Conservation (phyloP, 2,329 filamentous ascomycete genomes). For the Apiospora arundinis region DNA sequence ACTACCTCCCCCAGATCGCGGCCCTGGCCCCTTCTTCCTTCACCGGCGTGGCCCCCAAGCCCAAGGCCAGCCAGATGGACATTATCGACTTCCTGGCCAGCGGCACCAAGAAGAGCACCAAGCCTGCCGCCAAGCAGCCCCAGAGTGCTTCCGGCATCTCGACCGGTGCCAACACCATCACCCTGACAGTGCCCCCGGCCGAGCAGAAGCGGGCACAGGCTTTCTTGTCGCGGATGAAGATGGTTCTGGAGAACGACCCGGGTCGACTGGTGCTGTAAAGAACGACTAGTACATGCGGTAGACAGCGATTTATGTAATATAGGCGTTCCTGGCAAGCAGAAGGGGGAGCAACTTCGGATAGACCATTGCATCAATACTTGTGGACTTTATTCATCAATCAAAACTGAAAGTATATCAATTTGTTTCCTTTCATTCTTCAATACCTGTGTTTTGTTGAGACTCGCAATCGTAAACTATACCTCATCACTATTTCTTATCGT, state of each 20-base stretch:
- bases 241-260: slow-evolving; percentile 80
- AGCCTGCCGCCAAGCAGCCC: slow-evolving; percentile 39
- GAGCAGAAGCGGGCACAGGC: slow-evolving; percentile 83
- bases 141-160: slow-evolving; percentile 51
- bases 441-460: neutral
- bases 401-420: neutral
- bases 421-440: neutral
- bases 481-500: neutral
- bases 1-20: slow-evolving; percentile 75
- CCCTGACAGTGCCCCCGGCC: slow-evolving; percentile 75
- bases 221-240: slow-evolving; percentile 88
- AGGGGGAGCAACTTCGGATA: slow-evolving; percentile 17
- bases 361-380: slow-evolving; percentile 21
- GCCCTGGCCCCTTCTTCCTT: slow-evolving; percentile 57
- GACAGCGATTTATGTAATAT: slow-evolving; percentile 22
- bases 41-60: slow-evolving; percentile 40
- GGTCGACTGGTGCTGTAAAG: slow-evolving; percentile 71
- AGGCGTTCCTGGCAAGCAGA: slow-evolving; percentile 22
- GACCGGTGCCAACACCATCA: slow-evolving; percentile 77
- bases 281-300: neutral
- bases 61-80: slow-evolving; percentile 64
- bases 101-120: slow-evolving; percentile 39
- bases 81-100: slow-evolving; percentile 81
- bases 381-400: slow-evolving; percentile 14
- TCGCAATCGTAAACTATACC: neutral